phyloP scores from a whole-genome alignment of 176 grass and related monocot species.

The Puya raimondii region DNA sequence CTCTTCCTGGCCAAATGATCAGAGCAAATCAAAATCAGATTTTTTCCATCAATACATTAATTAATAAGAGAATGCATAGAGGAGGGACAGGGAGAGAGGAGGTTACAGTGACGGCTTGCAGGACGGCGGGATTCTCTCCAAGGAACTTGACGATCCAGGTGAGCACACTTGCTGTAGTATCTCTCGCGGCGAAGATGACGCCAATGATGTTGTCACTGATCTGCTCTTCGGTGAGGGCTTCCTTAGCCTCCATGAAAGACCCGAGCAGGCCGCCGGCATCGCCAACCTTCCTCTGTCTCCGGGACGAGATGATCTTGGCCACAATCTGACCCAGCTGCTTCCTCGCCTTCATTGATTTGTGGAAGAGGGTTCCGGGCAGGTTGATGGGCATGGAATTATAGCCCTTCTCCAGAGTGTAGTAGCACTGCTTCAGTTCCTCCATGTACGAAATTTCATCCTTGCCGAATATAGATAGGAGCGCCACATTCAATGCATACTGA shows the following conservation, averaged over 20 bases:
- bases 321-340: conserved; percentile 68
- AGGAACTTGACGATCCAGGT: conserved; percentile 99
- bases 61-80: neutral
- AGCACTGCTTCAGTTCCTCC: conserved; percentile 92
- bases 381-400: conserved; percentile 99
- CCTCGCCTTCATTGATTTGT: conserved; percentile 92
- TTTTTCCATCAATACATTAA: too few species aligned
- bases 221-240: conserved; percentile 77
- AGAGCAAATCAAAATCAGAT: neutral
- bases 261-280: conserved; percentile 42
- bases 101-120: conserved; percentile 67
- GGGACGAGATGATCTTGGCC: conserved; percentile 52
- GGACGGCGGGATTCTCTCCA: conserved; percentile 69
- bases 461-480: conserved; percentile 84
- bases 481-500: conserved; percentile 97
- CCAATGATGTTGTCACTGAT: conserved; percentile 94
- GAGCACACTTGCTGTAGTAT: conserved; percentile 94
- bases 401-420: conserved; percentile 87
- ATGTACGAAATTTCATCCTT: conserved; percentile 76
- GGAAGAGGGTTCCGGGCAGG: conserved; percentile 83
- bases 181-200: conserved; percentile 87
- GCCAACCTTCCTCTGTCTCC: conserved; percentile 30
- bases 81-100: neutral
- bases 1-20: conserved; percentile 47
- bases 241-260: conserved; percentile 75